A percentile compares a stretch with the other conserved stretches of the same genome.
phyloP scores from a whole-genome alignment of 495 filamentous ascomycete genomes.

The Aspergillus baeticus region DNA sequence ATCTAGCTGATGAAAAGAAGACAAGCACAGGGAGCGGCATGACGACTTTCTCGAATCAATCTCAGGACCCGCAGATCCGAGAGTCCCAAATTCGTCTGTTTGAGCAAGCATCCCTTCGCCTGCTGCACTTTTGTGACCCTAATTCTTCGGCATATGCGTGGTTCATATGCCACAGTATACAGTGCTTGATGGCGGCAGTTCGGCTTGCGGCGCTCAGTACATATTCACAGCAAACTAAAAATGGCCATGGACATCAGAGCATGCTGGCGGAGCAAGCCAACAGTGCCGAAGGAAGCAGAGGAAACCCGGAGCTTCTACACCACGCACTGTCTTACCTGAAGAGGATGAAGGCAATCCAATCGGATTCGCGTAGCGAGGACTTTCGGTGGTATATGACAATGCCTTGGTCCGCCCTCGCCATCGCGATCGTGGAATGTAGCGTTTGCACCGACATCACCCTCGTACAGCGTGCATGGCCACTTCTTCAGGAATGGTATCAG shows the following conservation, averaged over 20 bases:
- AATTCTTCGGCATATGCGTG: slow-evolving; percentile 8
- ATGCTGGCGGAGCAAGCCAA: neutral
- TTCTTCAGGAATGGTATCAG: slow-evolving; percentile 10
- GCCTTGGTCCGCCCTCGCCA: slow-evolving; percentile 5
- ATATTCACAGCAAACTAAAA: neutral
- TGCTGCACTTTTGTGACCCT: slow-evolving; percentile 11
- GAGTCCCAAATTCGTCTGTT: neutral
- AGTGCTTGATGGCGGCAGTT: slow-evolving; percentile 3
- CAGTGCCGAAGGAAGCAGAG: neutral
- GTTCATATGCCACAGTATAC: slow-evolving; percentile 6
- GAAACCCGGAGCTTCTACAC: neutral
- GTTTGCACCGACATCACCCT: neutral
- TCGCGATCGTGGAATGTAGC: neutral
- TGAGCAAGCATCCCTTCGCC: neutral
- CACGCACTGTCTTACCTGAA: neutral
- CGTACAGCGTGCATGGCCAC: neutral
- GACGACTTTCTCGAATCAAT: neutral
- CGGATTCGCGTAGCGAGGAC: neutral
- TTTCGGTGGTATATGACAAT: slow-evolving; percentile 7
- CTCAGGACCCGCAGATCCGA: too few species aligned
- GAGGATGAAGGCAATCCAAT: neutral
- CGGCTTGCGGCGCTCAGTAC: neutral
- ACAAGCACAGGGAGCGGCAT: neutral
- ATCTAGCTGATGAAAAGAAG: neutral
- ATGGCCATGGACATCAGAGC: neutral